Base-by-base conservation (phyloP, 495 filamentous ascomycete species). In the Pyrenula massariospora region DNA sequence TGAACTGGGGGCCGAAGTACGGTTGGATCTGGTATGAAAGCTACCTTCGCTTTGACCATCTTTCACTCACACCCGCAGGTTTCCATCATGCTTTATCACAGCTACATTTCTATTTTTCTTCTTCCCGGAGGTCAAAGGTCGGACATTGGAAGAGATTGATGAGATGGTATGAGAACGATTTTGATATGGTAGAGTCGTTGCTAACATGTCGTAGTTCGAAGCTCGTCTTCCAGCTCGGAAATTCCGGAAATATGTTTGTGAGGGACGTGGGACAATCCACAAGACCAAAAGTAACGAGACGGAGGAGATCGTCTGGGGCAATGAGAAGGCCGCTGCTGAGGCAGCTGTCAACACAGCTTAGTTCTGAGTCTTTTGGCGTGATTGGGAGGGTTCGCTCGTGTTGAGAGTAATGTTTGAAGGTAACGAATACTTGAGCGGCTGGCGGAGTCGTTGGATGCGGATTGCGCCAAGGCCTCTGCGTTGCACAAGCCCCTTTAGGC, bases 1-100 rank as follows among this genome's bases (percentile, higher is more conserved):
- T 83, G 12, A 73, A 77, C 56, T 84, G 78, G 79, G 79, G 78
- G 1, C 74, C 74, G 2, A 76, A 73, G 58, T 76, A 75, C 50
- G 73, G 74, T 5, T 81, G 77, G 63, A 80, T 80, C 56, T 76
- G 73, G 73, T 65, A 70, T 1, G 74, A 72, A 3, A 64, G 64
- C 3, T 74, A 66, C 57, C 52, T 70, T 5, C 15, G 31, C 31
- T 42, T 15, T 5, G 31, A 42, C 5, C 5, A 8, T 42, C 19
- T 71, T 42, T 15, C 31, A 42, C 31, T 42, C 5, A 42, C 36
- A 48, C 21, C 66, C 67, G 53, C 67, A 60, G 3, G 69, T 66
- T 8, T 69, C 73, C 0, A 76, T 73, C 56, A 80, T 58, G 12
- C 31, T 8, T 42, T 0, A 8, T 57, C 48, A 67, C 74, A 25